These are phyloP conservation scores for Flaveria linearis DNA, from an alignment of 129 eudicot genomes.

Conservation along the genomic window DNA sequence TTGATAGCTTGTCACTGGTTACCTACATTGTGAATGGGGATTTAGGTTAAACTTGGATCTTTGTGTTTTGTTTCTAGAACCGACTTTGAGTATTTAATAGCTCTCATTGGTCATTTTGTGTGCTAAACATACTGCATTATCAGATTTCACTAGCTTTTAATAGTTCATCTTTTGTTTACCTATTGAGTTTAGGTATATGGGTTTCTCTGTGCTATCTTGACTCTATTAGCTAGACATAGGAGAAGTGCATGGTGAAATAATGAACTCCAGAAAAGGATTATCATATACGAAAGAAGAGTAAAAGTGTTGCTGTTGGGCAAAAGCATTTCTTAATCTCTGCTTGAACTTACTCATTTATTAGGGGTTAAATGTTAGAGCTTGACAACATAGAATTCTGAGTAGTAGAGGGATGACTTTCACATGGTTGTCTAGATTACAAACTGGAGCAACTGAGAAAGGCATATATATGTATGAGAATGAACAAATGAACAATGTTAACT, in stretches of 20 bases:
- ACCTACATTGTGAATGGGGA: not conserved
- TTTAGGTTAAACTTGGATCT: not conserved
- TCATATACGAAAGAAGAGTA: not conserved
- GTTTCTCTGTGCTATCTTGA: not conserved
- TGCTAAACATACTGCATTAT: constrained; percentile 5
- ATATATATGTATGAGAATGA: not conserved
- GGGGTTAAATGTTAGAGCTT: not conserved
- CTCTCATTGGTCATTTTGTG: not conserved
- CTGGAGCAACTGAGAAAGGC: not conserved
- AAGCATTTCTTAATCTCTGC: not conserved
- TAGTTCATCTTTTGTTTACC: not conserved
- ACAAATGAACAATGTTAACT: not conserved
- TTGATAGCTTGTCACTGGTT: constrained; percentile 1
- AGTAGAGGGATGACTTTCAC: not conserved
- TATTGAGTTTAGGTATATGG: constrained; percentile 9
- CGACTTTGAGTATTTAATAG: not conserved
- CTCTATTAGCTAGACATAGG: constrained; percentile 1
- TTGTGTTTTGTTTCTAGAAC: not conserved
- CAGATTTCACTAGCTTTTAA: not conserved
- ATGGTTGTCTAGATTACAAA: constrained; percentile 17
- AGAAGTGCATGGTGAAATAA: constrained; percentile 8
- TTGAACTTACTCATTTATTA: not conserved
- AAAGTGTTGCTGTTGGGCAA: not conserved
- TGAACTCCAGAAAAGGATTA: not conserved
- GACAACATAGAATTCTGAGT: not conserved